Evolutionary conservation across 129 eudicot species (phyloP), one percentile per base, ranked within the genome.

Genomic region (Rutidosis leptorrhynchoides): DNA sequence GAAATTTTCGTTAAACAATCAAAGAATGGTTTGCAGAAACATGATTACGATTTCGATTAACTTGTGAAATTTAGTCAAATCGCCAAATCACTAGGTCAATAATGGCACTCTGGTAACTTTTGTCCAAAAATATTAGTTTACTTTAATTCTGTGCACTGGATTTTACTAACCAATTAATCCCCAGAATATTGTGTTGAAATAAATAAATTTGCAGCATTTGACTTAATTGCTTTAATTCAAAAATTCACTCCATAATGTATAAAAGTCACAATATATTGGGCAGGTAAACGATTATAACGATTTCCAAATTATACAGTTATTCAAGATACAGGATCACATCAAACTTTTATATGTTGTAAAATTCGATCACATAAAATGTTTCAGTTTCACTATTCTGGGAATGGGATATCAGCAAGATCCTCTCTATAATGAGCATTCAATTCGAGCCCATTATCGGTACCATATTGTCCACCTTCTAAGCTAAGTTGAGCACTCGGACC

Each of bases 351-450:
- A 12, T 40, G 46, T 40, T 2, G 4, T 40, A 40, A 8, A 40
- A 12, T 40, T 12, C n/a, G n/a, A n/a, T n/a, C 16, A 12, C 46
- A 10, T 40, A 5, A 12, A 12, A 40, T 40, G n/a, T 32, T 62
- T 29, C 15, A 45, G 71, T 17, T 77, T 21, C 74, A 25, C 70
- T 71, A 87, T n/a, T 68, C 29, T 23, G 90, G 96, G 61, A 88
- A 70, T 57, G 88, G 91, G 54, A 88, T 82, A 66, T 84, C 76
- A 23, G 91, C 84, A 68, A 84, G 83, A 76, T 84, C 89, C 76
- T 84, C 91, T 69, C 96, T 73, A 25, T 75, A 75, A 24, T 83
- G 91, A 57, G 72, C 83, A 64, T 29, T 64, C 67, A 71, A 16
- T 12, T 68, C 83, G 14, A 14, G 8, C n/a, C 58, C 48, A 73